Base-by-base conservation (phyloP, 2,329 filamentous ascomycete species). In the Monilinia fructigena region DNA sequence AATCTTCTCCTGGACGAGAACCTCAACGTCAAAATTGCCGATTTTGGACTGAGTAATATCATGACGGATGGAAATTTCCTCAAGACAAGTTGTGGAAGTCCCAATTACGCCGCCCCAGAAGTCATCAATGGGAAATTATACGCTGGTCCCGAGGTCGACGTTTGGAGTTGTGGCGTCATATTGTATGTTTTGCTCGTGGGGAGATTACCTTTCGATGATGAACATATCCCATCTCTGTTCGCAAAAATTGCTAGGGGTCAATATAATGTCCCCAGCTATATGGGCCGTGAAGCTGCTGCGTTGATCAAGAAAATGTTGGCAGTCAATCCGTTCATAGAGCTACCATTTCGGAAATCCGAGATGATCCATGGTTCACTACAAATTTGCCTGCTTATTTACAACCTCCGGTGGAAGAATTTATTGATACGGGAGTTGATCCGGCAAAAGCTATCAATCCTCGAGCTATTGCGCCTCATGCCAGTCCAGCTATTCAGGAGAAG, bases 1-100 rank as follows among this genome's bases (percentile, higher is more conserved):
- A 99, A 99, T 76, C 81, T 99, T 59, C 85, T 99, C 54, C 87
- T 99, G 62, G 95, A 99, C 79, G 92, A 96, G 71, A 89, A 96
- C 68, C 89, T 97, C 76, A 97, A 99, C 75, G 94, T 99, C 79
- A 99, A 99, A 82, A 99, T 99, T 80, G 95, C 95, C 74, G 95
- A 99, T 79, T 99, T 99, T 73, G 95, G 95, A 67, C 83, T 99
- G 66, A 98, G 94, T 82, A 99, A 99, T 77, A 99, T 99, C 80
- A 99, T 99, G 95, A 98, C 95, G 0, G 95, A 99, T 77, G 95
- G 95, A 35, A 99, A 99, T 77, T 99, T 99, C 77, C 86, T 99
- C 74, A 98, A 97, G 81, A 99, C 95, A 1, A 98, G 93, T 77
- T 99, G 95, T 75, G 95, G 95, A 63, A 98, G 94, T 76, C 95